Evolutionary conservation across 2,329 filamentous ascomycete genomes (phyloP), one percentile per base, ranked within the genome.

Genomic region (Tympanopsis confertula): DNA sequence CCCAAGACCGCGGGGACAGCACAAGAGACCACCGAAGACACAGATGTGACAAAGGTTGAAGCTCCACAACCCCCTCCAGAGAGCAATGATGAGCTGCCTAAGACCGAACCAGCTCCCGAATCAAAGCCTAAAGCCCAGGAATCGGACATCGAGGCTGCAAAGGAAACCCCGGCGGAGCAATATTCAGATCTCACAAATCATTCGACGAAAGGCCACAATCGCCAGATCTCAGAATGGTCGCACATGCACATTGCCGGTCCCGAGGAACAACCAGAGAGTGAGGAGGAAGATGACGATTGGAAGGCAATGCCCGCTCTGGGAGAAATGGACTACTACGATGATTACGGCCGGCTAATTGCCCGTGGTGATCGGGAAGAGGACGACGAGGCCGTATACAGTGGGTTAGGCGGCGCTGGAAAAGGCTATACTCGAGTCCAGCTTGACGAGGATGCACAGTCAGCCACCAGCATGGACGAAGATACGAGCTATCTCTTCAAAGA

Each of bases 401-500:
- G 81, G 13, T 70, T 94, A 0, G 88, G 89, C 18, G 88, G 88
- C 19, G 89, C 89, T 5, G 87, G 87, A 28, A 95, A 87, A 58
- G 91, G 91, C 4, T 98, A 98, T 56, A 98, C 91, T 1, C 74
- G 87, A 36, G 86, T 98, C n/a, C 75, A 93, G 44, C 72, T 94
- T 49, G 91, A 98, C 49, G 91, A 98, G 45, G 91, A 98, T 58
- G 88, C 81, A 13, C 78, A 94, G 55, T 95, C 88, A 19, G 83
- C 83, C 36, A 98, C 87, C 3, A 96, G 89, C 61, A 78, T 98
- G 78, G 91, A 98, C 54, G 91, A 98, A 41, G 89, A 96, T 51
- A 98, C 91, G 0, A 79, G 87, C 39, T 98, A 98, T 55, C 70
- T 98, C 3, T 98, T 98, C 46, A 79, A 86, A 42, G 60, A 69